Base-by-base conservation (phyloP, 768 basidiomycete species). In the Tylopilus plumbeoviolaceoides region DNA sequence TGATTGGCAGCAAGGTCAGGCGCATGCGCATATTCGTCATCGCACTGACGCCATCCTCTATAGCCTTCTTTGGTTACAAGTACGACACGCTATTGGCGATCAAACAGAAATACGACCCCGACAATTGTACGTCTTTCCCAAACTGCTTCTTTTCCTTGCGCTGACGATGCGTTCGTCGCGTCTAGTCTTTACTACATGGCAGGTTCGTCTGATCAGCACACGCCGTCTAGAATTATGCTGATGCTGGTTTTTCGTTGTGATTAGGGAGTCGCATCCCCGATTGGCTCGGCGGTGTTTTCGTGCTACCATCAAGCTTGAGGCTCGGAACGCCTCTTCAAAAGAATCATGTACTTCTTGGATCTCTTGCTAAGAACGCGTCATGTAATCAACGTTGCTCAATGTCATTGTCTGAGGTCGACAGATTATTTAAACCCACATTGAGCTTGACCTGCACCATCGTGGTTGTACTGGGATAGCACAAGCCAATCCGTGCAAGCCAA, bases 21-120 rank as follows among this genome's bases (percentile, higher is more conserved):
- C 39, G 20, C 11, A 8, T 11, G 20, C 10, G 6, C 20, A 11
- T 40, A 10, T 40, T 15, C 18, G 8, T 21, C 2, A 10, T 7
- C 9, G 2, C 33, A 2, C 9, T 12, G n/a, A 18, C 38, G 4
- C 38, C 4, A 11, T 40, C 20, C 10, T 20, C 17, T 4, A 7
- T 3, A 40, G 56, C 56, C 10, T 61, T 61, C 40, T 58, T 63
- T 35, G 55, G 58, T 5, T 59, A 57, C 53, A 62, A 62, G 39
- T 62, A 62, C 43, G 7, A 28, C 12, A n/a, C 9, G 0, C 7
- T 62, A 9, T 53, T 51, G 7, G 28, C 43, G 17, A 62, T 62
- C 7, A 59, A 56, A 27, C 52, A 50, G 21, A 51, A 39, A 15
- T 62, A 59, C 11, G 61, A 63, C 23, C 50, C 55, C 4, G 12